Evolutionary conservation across 768 basidiomycete genomes (phyloP).

Genomic region (Phaffia tasmanica): DNA sequence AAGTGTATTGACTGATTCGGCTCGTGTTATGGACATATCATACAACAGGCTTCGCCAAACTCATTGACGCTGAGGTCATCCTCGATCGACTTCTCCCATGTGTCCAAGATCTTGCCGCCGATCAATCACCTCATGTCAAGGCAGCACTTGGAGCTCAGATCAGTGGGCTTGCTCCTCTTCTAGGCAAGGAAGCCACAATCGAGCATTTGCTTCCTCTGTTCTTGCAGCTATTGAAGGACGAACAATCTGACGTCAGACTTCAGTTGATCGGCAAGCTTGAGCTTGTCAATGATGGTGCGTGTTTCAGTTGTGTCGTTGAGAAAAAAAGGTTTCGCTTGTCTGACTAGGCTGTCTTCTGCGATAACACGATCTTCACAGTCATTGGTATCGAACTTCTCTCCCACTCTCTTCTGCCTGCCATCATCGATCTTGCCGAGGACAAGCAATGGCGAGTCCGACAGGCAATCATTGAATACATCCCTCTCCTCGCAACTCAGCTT

Average conservation of each 20-base stretch:
- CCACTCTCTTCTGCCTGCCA: constrained; percentile 89
- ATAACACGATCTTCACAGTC: constrained; percentile 45
- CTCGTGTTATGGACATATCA: neutral
- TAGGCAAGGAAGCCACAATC: constrained; percentile 85
- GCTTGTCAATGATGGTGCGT: constrained; percentile 77
- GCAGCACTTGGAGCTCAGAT: constrained; percentile 94
- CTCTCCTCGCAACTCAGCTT: constrained; percentile 94
- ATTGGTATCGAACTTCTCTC: constrained; percentile 93
- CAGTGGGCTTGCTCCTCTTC: constrained; percentile 84
- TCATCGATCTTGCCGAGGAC: constrained; percentile 95
- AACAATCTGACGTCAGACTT: constrained; percentile 92
- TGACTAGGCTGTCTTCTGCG: neutral
- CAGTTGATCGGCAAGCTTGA: constrained; percentile 99
- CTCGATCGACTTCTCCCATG: constrained; percentile 86
- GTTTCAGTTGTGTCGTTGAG: neutral
- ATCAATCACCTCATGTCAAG: constrained; percentile 90
- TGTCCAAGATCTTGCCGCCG: constrained; percentile 84
- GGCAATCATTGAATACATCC: constrained; percentile 98
- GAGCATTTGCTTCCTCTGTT: constrained; percentile 95
- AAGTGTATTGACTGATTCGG: neutral
- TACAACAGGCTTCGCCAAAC: constrained; percentile 72
- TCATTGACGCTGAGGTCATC: constrained; percentile 86
- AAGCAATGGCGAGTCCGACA: constrained; percentile 99
- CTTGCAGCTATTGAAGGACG: constrained; percentile 91
- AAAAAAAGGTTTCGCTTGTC: neutral